Conservation (phyloP, 108 stramenopile species). For the Cyclotella cryptica region DNA sequence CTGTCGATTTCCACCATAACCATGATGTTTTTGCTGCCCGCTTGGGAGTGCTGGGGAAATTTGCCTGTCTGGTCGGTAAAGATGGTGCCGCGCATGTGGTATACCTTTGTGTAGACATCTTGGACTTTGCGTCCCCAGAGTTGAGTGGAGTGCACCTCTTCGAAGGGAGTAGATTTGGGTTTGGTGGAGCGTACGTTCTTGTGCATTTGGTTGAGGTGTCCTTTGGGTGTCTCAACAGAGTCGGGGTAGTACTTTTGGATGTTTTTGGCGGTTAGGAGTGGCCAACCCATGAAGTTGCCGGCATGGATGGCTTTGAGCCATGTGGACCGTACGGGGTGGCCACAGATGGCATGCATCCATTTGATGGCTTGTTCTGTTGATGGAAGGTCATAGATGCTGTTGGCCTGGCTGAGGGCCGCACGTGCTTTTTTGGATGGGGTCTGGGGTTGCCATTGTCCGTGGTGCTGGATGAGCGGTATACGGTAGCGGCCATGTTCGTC, state of each 20-base stretch:
- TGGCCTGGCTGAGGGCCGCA: background rate
- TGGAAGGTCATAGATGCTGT: constrained; percentile 15
- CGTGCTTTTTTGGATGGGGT: constrained; percentile 1
- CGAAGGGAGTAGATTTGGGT: background rate
- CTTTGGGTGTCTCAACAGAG: constrained; percentile 16
- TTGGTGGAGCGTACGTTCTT: constrained; percentile 15
- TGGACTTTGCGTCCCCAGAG: constrained; percentile 1
- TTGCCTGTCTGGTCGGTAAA: constrained; percentile 12
- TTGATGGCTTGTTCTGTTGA: constrained; percentile 3
- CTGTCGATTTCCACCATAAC: constrained; percentile 7
- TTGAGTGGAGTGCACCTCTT: background rate
- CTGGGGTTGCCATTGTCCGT: background rate
- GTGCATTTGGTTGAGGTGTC: background rate
- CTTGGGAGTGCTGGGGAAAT: background rate
- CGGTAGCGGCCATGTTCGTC: constrained; percentile 8
- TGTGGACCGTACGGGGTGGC: constrained; percentile 11
- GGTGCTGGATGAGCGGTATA: background rate
- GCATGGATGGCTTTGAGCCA: constrained; percentile 32
- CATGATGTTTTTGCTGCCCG: constrained; percentile 2
- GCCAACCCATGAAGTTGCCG: constrained; percentile 20
- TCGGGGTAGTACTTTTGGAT: constrained; percentile 17
- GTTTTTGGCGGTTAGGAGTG: constrained; percentile 2
- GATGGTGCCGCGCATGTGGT: background rate
- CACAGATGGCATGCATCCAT: constrained; percentile 7
- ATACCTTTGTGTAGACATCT: constrained; percentile 9